phyloP scores from a whole-genome alignment of 2,329 filamentous ascomycete genomes.

The Colletotrichum plurivorum region DNA sequence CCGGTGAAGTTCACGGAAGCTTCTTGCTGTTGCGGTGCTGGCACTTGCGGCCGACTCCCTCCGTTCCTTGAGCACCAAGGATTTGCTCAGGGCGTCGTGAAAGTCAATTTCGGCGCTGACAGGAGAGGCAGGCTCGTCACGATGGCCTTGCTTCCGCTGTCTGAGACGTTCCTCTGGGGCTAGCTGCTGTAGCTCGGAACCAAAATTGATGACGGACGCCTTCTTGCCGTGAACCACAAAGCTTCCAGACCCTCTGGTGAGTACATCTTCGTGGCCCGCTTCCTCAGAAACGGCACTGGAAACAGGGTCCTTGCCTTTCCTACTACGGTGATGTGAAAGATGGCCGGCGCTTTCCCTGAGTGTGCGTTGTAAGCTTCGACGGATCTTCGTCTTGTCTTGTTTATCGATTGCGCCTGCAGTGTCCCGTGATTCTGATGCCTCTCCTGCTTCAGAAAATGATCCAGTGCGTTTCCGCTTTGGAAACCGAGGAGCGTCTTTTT shows the following conservation, averaged over 20 bases:
- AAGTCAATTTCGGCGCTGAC: conserved; percentile 57
- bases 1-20: conserved; percentile 73
- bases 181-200: conserved; percentile 87
- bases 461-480: conserved; percentile 57
- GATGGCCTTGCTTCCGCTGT: conserved; percentile 68
- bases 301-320: conserved; percentile 81
- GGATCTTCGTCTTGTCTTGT: conserved; percentile 76
- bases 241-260: conserved; percentile 85
- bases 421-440: conserved; percentile 54
- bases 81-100: conserved; percentile 63
- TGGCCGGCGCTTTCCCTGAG: conserved; percentile 83
- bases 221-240: conserved; percentile 99
- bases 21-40: conserved; percentile 77
- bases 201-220: conserved; percentile 96
- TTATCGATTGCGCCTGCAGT: conserved; percentile 55
- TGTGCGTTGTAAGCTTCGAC: conserved; percentile 90
- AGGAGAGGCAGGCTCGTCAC: conserved; percentile 56
- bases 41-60: conserved; percentile 75
- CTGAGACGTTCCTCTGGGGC: conserved; percentile 80
- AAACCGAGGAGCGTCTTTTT: conserved; percentile 55
- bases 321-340: conserved; percentile 77
- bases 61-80: conserved; percentile 62
- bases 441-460: conserved; percentile 57
- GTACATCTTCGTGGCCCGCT: conserved; percentile 71
- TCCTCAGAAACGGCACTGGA: conserved; percentile 71